phyloP scores from a whole-genome alignment of 2,329 filamentous ascomycete genomes.

The Davidsoniella virescens region DNA sequence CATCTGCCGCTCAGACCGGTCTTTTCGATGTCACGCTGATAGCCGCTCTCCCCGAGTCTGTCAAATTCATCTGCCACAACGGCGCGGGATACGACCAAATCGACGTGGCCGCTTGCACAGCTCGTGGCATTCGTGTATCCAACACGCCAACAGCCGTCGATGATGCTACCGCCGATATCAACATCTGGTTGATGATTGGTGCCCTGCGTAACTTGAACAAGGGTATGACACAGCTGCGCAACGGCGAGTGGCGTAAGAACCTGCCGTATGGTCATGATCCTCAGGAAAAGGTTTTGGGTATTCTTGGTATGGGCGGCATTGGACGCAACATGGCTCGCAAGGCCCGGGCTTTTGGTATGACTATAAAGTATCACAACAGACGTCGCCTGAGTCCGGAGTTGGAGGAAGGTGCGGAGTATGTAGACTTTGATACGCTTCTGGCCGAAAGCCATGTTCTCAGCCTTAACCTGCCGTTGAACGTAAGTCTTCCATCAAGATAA shows the following conservation, averaged over 20 bases:
- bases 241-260: constrained; percentile 49
- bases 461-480: constrained; percentile 67
- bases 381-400: constrained; percentile 38
- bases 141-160: constrained; percentile 72
- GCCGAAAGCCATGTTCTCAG: constrained; percentile 58
- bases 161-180: constrained; percentile 68
- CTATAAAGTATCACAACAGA: constrained; percentile 59
- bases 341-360: constrained; percentile 61
- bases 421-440: constrained; percentile 58
- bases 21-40: constrained; percentile 56
- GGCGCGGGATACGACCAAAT: constrained; percentile 78
- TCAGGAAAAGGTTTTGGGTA: constrained; percentile 61
- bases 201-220: constrained; percentile 58
- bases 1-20: constrained; percentile 48
- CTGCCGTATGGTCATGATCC: constrained; percentile 57
- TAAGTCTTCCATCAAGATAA: constrained; percentile 27
- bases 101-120: constrained; percentile 54
- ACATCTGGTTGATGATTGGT: constrained; percentile 67
- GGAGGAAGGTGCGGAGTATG: constrained; percentile 45
- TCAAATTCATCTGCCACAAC: constrained; percentile 45
- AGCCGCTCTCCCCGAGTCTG: constrained; percentile 32
- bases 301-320: constrained; percentile 77
- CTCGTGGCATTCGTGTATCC: constrained; percentile 51
- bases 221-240: constrained; percentile 47
- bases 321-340: constrained; percentile 62